Evolutionary conservation across 148 eudicot genomes (phyloP).

Genomic region (Chenopodium album): DNA sequence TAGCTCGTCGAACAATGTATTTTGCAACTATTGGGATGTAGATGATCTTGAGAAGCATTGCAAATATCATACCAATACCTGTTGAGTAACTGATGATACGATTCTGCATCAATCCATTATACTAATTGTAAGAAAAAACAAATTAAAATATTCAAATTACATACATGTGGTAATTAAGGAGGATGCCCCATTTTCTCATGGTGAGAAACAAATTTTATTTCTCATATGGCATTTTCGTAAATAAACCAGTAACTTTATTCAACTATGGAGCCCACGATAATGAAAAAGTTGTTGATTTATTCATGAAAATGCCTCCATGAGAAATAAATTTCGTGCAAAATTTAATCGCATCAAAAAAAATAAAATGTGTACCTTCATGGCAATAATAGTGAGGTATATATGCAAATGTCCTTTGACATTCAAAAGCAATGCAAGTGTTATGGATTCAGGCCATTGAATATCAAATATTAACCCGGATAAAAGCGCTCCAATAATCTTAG

Average conservation of each 20-base stretch:
- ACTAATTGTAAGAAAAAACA: not conserved
- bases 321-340: too few species aligned
- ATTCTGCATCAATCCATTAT: slow-evolving; percentile 40
- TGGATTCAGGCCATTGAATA: slow-evolving; percentile 74
- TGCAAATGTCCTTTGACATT: slow-evolving; percentile 88
- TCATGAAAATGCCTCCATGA: too few species aligned
- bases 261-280: too few species aligned
- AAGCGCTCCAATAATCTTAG: slow-evolving; percentile 68
- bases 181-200: too few species aligned
- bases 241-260: too few species aligned
- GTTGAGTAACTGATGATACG: slow-evolving; percentile 44
- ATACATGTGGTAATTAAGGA: too few species aligned
- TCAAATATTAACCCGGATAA: slow-evolving; percentile 62
- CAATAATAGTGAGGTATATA: slow-evolving; percentile 64
- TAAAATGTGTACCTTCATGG: slow-evolving; percentile 44
- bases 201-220: too few species aligned
- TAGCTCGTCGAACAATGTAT: slow-evolving; percentile 66
- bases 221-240: too few species aligned
- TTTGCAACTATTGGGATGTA: slow-evolving; percentile 68
- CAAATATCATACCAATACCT: slow-evolving; percentile 59
- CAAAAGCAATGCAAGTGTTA: slow-evolving; percentile 70
- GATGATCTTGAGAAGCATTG: slow-evolving; percentile 54
- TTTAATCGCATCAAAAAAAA: not conserved
- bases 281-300: too few species aligned
- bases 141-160: too few species aligned